A percentile compares a stretch with the other conserved stretches of the same genome.
These are phyloP conservation scores for Maudiozyma humilis DNA, from an alignment of 1,139 yeast species.

Conservation along the genomic window DNA sequence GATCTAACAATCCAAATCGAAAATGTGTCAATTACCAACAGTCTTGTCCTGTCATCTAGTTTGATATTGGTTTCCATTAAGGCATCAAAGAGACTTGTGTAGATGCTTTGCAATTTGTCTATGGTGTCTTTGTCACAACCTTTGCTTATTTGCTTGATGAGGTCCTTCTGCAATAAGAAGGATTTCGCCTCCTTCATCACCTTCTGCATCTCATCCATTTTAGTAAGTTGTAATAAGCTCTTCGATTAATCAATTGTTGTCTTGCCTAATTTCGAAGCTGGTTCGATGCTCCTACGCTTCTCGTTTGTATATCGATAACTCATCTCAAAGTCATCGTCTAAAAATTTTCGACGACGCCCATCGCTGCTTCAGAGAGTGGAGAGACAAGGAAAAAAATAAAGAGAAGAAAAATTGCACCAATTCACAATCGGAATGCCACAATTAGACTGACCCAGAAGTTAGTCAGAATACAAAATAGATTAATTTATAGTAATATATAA, in stretches of 20 bases:
- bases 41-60: constrained; percentile 25
- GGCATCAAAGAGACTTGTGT: constrained; percentile 8
- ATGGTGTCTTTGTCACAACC: constrained; percentile 9
- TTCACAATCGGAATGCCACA: no score
- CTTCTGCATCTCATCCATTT: not conserved
- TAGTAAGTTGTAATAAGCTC: no score
- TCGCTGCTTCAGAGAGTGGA: no score
- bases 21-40: constrained; percentile 49
- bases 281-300: no score
- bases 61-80: constrained; percentile 10
- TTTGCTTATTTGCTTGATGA: constrained; percentile 11
- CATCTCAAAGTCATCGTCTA: not conserved
- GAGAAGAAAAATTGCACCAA: no score
- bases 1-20: constrained; percentile 58
- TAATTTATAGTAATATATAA: no score
- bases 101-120: constrained; percentile 6
- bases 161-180: constrained; percentile 13
- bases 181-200: constrained; percentile 6
- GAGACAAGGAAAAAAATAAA: no score
- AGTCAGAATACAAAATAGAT: not conserved
- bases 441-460: no score
- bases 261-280: no score
- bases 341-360: not conserved
- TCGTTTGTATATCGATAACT: no score
- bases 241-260: no score